These are phyloP conservation scores for Biscogniauxia mediterranea DNA, from an alignment of 2,329 filamentous ascomycete genomes.

Conservation along the genomic window DNA sequence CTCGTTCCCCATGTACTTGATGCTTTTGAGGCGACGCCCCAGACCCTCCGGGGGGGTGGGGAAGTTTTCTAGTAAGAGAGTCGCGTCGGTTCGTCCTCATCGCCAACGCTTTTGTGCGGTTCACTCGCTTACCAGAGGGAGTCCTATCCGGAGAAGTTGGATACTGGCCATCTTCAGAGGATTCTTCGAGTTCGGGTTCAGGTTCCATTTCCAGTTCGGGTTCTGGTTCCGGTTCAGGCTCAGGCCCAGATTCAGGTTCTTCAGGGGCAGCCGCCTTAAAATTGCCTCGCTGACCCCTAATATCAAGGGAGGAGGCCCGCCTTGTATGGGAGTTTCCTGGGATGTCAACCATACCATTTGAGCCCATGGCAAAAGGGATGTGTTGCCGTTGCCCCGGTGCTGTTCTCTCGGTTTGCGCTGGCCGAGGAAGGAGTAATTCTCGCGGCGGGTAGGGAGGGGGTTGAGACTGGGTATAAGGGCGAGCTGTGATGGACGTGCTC, in stretches of 20 bases:
- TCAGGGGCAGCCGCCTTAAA: constrained; percentile 21
- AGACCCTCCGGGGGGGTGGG: constrained; percentile 16
- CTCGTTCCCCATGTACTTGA: constrained; percentile 22
- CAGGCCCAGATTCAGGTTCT: no score
- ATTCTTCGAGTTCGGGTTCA: constrained; percentile 20
- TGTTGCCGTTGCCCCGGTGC: constrained; percentile 21
- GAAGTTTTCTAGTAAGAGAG: constrained; percentile 24
- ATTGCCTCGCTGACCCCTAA: constrained; percentile 23
- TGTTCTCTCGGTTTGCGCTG: constrained; percentile 20
- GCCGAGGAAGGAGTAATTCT: constrained; percentile 25
- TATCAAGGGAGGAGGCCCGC: constrained; percentile 33
- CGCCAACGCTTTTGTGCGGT: constrained; percentile 23
- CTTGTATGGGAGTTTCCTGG: constrained; percentile 24
- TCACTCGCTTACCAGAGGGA: constrained; percentile 27
- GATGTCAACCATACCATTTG: constrained; percentile 30
- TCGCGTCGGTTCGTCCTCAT: constrained; percentile 24
- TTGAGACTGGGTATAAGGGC: constrained; percentile 22
- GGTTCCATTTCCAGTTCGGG: constrained; percentile 20
- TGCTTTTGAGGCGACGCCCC: constrained; percentile 19
- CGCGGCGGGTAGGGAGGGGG: constrained; percentile 24
- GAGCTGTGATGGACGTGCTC: constrained; percentile 20
- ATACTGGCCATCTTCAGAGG: constrained; percentile 27
- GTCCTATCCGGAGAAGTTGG: constrained; percentile 30
- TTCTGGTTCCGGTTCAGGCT: constrained; percentile 18
- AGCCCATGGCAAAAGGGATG: constrained; percentile 28